Base-by-base conservation (phyloP, 2,329 filamentous ascomycete species). In the Xylaria sp. region DNA sequence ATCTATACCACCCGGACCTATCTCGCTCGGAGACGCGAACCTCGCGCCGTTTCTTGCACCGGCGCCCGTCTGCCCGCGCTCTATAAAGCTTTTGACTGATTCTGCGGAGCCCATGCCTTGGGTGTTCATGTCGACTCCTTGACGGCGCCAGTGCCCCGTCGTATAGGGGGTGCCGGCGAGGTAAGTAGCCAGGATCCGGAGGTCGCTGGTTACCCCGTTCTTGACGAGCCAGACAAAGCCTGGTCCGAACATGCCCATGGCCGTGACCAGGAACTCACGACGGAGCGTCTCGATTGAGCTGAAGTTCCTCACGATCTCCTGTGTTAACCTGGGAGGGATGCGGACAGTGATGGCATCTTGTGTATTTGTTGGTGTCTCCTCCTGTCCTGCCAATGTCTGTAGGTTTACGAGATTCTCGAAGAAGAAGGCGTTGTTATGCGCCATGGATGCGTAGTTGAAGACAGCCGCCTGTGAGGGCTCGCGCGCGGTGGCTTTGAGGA, bases 371-470 rank as follows among this genome's bases (percentile, higher is more conserved):
- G 24, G 16, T 34, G 16, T 37, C 37, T 22, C 11, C 4, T 20
- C 9, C 44, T 17, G 45, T 29, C 37, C 6, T 54, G 45, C 51
- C 6, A 50, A 19, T 1, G 24, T 34, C 6, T 56, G 43, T 19
- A 63, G 42, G 39, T 60, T 60, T 17, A 71, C 69, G 47, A 87
- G 72, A 58, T 79, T 74, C 63, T 83, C 72, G 81, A 93, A 92
- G 83, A 91, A 93, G 79, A 91, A 88, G 70, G 86, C 78, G 72
- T 86, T 97, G 84, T 97, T 97, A 81, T 90, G 89, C 51, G 91
- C 90, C 90, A 96, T 96, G 66, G 91, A 96, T 72, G 94, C 94
- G 72, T 95, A 85, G 83, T 97, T 99, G 86, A 99, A 99, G 71
- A 88, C 78, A 64, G 87, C 81, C 39, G 94, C 94, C 59, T 83